Base-by-base conservation (phyloP, 305 asterid species). In the Ilex paraguariensis region DNA sequence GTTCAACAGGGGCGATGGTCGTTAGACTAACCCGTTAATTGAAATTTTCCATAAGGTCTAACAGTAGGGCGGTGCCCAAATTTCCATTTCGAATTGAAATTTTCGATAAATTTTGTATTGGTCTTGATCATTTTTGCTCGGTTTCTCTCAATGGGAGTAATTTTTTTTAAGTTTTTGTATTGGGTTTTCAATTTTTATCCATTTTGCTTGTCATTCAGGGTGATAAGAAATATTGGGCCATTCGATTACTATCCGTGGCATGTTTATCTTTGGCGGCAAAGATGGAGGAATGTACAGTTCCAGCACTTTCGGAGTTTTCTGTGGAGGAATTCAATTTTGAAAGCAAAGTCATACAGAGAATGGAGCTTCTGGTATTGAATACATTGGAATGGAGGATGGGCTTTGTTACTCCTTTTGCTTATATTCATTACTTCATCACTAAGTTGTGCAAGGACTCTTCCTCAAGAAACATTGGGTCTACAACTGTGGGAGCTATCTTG, bases 191-290 rank as follows among this genome's bases (percentile, higher is more conserved):
- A 21, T 21, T 21, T 21, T 21, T 2, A 21, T 21, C 28, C 28
- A 21, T 21, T 21, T 21, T 21, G 28, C 28, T 21, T 21, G 28
- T 36, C 9, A 36, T 33, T 32, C 68, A 78, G 87, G 82, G 66
- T 48, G 83, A 66, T 48, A 81, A 66, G 30, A 74, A 74, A 60
- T 7, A 30, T 16, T 73, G 79, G 85, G 71, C 68, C 3, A n/a
- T 69, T 60, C 73, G 70, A 52, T 64, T 83, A 54, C 52, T 76
- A 31, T 74, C 86, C 36, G 58, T 73, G n/a, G 86, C 84, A 3
- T 83, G 89, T 58, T 72, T 80, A 44, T 80, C 86, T 53, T 33
- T 83, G 66, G 86, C 89, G 51, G 86, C 89, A 6, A 83, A 80
- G 66, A 76, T 78, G 79, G 89, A 80, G 68, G 86, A 83, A 66